A percentile compares a stretch with the other conserved stretches of the same genome.
Conservation (phyloP, 208 protist genomes). For the Entamoeba invadens region DNA sequence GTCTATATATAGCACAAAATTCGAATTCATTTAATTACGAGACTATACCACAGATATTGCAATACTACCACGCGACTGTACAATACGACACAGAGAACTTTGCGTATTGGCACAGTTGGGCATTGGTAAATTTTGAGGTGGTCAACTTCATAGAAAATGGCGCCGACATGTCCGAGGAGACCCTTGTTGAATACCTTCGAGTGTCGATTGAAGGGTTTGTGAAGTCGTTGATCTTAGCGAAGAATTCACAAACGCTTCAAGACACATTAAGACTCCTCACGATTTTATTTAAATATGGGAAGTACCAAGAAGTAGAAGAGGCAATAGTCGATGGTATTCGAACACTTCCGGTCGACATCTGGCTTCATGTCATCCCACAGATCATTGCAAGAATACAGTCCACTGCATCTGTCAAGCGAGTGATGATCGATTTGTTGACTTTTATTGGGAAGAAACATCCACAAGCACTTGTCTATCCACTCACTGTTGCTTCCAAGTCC, state of each 20-base stretch:
- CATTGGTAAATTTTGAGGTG: slow-evolving; percentile 74
- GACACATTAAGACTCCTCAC: slow-evolving; percentile 91
- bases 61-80: not conserved
- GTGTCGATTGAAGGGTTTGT: not conserved
- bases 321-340: slow-evolving; percentile 58
- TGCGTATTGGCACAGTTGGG: slow-evolving; percentile 87
- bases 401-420: slow-evolving; percentile 57
- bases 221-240: slow-evolving; percentile 2
- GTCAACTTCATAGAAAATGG: slow-evolving; percentile 40
- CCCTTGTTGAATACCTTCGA: not conserved
- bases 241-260: slow-evolving; percentile 49
- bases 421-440: slow-evolving; percentile 70
- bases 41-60: not conserved
- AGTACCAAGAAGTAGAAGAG: slow-evolving; percentile 57
- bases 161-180: not conserved
- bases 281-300: slow-evolving; percentile 78
- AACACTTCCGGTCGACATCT: slow-evolving; percentile 77
- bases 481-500: slow-evolving; percentile 79
- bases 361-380: slow-evolving; percentile 94
- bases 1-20: not conserved
- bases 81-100: not conserved
- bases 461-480: slow-evolving; percentile 92
- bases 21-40: not conserved
- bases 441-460: slow-evolving; percentile 81
- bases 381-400: slow-evolving; percentile 90